Evolutionary conservation across 768 basidiomycete species (phyloP), one percentile per base, ranked within the genome.

Genomic region (Boletellus ananiceps): DNA sequence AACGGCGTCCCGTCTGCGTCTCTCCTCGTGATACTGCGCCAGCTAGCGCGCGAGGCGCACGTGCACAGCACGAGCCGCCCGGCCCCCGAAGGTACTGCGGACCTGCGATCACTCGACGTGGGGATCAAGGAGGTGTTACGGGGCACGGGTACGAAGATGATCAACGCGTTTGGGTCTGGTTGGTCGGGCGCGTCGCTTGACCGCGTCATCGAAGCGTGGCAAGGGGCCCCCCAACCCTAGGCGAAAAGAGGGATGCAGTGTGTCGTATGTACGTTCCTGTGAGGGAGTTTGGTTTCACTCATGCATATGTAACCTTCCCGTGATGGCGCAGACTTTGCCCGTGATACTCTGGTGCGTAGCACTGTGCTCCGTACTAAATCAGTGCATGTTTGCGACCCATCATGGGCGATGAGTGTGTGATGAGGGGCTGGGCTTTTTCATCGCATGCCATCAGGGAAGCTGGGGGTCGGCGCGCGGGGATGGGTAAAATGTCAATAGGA

Each of bases 51-150:
- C 13, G 80, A 84, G 40, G 84, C 86, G 2, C 79, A 83, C 57
- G 54, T 66, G 32, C 80, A 84, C 38, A 84, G 83, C 57, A 55
- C 76, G 13, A 71, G 69, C 8, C 63, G 64, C 3, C 67, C 78
- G 7, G 70, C 74, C 1, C 82, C 84, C 0, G 76, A 76, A 7
- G 84, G 83, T 0, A 81, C 77, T 0, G 45, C 49, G 13, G 66
- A 75, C 40, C 44, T 65, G 27, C 51, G 44, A 9, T 53, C 55
- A n/a, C 63, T 77, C 23, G 75, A 77, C 32, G 63, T 63, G 16
- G 86, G 84, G 0, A 92, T 98, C 53, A 84, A 82, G 57, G 88
- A 94, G 61, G 91, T 96, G 8, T 63, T 96, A 52, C 87, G 92
- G 60, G 80, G 83, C 0, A 88, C 93, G 0, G 94, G 94, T 2